Evolutionary conservation across 2,329 filamentous ascomycete genomes (phyloP), one percentile per base, ranked within the genome.

Genomic region (Raffaelea albimanens): DNA sequence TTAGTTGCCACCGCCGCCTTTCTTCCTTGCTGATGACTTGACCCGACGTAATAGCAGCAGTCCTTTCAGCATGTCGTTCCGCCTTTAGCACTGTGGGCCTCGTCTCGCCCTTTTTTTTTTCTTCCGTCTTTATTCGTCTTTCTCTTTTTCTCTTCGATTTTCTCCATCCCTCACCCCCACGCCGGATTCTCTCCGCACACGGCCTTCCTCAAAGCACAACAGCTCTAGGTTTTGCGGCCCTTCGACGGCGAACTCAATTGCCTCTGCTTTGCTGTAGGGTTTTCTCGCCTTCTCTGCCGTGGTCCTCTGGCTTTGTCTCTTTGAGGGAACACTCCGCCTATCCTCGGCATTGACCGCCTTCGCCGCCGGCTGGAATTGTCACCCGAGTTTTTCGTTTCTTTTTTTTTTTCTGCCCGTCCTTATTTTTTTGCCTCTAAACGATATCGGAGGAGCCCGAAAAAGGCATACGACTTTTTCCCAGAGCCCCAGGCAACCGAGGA

Each of bases 331-430:
- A 23, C 14, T 21, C 36, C 45, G 50, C 54, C 46, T 50, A 52
- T 49, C 44, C 48, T 55, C 54, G 53, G 55, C 51, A 46, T 53
- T 53, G 50, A 50, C 52, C 50, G 53, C 51, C 45, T 51, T 51
- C 29, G 40, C 22, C 22, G 29, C 44, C 44, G 41, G 34, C 29
- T 45, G 20, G 42, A 41, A 44, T 44, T 47, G 34, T 38, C 34
- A 38, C 34, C 34, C 34, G 34, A 38, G 34, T 22, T 46, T 43
- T 43, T 29, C 25, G 25, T 29, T 29, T 7, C 25, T 29, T 29
- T 29, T 29, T 29, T 29, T 29, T 29, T 29, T 29, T 29, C 13
- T 7, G 7, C 13, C 25, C 25, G 7, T 29, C 13, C 25, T 29
- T 29, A 45, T 45, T 49, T 52, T 53, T 52, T 52, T 44, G 38